Percentiles rank a stretch among this genome's conserved stretches.
Conservation (phyloP, 75 land plant genomes). For the Pinus tabuliformis region DNA sequence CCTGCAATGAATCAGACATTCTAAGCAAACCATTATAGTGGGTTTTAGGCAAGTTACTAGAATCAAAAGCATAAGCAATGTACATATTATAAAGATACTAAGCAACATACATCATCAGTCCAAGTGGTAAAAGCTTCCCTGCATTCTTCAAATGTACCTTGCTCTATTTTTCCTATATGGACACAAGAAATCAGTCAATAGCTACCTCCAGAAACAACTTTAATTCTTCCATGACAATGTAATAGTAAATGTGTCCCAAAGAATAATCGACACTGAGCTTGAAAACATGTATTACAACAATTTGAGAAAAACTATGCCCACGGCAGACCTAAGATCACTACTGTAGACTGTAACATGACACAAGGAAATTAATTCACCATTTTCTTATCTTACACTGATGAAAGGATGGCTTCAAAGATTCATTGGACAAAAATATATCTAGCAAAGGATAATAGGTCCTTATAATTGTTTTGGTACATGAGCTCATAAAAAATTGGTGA, state of each 20-base stretch:
- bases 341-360: background rate
- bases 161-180: conserved; percentile 90
- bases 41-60: background rate
- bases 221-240: background rate
- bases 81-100: background rate
- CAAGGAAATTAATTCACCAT: background rate
- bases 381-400: background rate
- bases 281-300: background rate
- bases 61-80: background rate
- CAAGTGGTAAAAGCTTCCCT: conserved; percentile 78
- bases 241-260: background rate
- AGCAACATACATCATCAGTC: conserved; percentile 54
- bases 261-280: background rate
- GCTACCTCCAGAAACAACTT: background rate
- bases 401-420: background rate
- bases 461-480: background rate
- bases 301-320: background rate
- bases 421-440: background rate
- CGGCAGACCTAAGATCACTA: background rate
- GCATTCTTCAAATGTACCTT: conserved; percentile 85
- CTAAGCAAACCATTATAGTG: background rate
- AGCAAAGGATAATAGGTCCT: background rate
- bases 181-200: background rate
- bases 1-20: conserved; percentile 30
- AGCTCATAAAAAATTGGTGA: background rate